A percentile compares a stretch with the other conserved stretches of the same genome.
phyloP scores from a whole-genome alignment of 805 yeast genomes.

The Phaffomyces antillensis region DNA sequence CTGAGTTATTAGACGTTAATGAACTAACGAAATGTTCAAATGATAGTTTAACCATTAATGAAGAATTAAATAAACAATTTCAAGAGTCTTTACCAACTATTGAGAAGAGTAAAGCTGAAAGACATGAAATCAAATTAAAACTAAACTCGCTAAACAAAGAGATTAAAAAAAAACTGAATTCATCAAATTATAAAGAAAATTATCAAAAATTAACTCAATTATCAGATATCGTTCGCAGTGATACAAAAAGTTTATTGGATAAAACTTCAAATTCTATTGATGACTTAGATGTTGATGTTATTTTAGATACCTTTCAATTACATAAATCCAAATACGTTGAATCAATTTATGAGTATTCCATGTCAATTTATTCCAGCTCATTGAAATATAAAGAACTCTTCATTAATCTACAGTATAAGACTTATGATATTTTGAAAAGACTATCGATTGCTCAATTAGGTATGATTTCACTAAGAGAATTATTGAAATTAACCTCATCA shows the following conservation, averaged over 20 bases:
- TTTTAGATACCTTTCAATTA: constrained; percentile 17
- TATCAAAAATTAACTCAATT: constrained; percentile 12
- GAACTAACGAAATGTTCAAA: constrained; percentile 22
- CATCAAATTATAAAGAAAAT: constrained; percentile 14
- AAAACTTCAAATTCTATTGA: constrained; percentile 10
- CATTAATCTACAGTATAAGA: constrained; percentile 15
- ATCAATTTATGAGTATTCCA: constrained; percentile 28
- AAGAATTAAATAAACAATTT: constrained; percentile 16
- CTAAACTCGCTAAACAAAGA: constrained; percentile 37
- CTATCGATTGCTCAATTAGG: constrained; percentile 15
- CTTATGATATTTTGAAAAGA: constrained; percentile 11
- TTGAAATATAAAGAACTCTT: constrained; percentile 29
- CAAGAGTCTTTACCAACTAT: constrained; percentile 29
- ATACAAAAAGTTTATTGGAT: constrained; percentile 16
- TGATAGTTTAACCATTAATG: constrained; percentile 20
- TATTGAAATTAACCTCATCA: constrained; percentile 12
- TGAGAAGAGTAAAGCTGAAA: constrained; percentile 30
- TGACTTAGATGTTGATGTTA: constrained; percentile 15
- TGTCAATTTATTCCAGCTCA: constrained; percentile 29
- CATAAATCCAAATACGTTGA: constrained; percentile 25
- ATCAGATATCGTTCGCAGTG: constrained; percentile 18
- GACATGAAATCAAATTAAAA: constrained; percentile 30
- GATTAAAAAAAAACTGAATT: constrained; percentile 25
- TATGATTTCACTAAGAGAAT: constrained; percentile 17
- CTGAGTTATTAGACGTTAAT: constrained; percentile 8